These are phyloP conservation scores for Tephrocybe sp. DNA, from an alignment of 768 basidiomycete genomes.

Conservation along the genomic window DNA sequence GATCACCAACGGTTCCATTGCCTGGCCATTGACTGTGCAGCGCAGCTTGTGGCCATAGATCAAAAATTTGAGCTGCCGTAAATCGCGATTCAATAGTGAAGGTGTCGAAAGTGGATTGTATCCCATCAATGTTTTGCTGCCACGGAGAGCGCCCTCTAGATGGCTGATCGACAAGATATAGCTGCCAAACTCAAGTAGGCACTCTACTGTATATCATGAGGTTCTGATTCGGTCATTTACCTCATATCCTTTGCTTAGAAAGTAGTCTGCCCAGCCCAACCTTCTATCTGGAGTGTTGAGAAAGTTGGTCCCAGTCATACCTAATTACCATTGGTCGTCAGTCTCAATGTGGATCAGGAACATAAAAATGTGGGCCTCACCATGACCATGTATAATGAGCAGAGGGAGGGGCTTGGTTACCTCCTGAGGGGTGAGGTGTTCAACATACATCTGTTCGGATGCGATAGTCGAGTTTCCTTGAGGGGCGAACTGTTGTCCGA, in stretches of 20 bases:
- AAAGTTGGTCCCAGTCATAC: constrained; percentile 52
- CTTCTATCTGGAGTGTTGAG: constrained; percentile 53
- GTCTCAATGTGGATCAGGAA: background rate
- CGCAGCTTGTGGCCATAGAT: constrained; percentile 43
- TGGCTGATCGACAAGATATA: constrained; percentile 45
- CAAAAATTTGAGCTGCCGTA: constrained; percentile 36
- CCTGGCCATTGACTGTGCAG: constrained; percentile 54
- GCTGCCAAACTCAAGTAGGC: constrained; percentile 20
- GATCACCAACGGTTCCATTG: constrained; percentile 43
- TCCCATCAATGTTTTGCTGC: constrained; percentile 36
- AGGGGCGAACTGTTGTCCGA: constrained; percentile 38
- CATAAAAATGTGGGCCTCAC: constrained; percentile 16
- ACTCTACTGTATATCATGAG: constrained; percentile 16
- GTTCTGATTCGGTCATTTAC: constrained; percentile 25
- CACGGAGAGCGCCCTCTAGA: constrained; percentile 43
- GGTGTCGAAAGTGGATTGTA: constrained; percentile 26
- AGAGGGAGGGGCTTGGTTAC: constrained; percentile 39
- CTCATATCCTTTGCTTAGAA: constrained; percentile 48
- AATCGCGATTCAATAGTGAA: constrained; percentile 36
- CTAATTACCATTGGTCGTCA: constrained; percentile 16
- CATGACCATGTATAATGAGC: constrained; percentile 47
- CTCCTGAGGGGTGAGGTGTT: constrained; percentile 40
- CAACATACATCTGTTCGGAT: constrained; percentile 50
- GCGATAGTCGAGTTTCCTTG: constrained; percentile 34
- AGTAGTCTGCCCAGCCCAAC: constrained; percentile 57